A percentile compares a stretch with the other conserved stretches of the same genome.
phyloP scores from a whole-genome alignment of 2,329 filamentous ascomycete genomes.

The Cladosporium colombiae region DNA sequence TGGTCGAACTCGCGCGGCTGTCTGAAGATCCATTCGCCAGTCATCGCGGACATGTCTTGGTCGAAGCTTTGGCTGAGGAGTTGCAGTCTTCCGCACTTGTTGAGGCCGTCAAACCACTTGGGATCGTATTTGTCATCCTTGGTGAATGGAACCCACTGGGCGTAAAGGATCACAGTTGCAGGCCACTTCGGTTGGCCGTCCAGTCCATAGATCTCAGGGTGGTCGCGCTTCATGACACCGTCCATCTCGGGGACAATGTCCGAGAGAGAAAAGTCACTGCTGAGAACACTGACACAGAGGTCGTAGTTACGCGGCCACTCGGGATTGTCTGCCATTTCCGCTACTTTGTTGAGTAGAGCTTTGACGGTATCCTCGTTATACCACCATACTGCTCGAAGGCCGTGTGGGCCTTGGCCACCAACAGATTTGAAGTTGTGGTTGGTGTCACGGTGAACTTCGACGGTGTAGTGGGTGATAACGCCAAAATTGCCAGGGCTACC shows the following conservation, averaged over 20 bases:
- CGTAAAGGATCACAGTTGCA: slow-evolving; percentile 48
- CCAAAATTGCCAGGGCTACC: slow-evolving; percentile 40
- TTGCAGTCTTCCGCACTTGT: slow-evolving; percentile 35
- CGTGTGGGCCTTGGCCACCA: slow-evolving; percentile 39
- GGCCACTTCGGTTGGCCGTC: slow-evolving; percentile 43
- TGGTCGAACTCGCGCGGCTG: slow-evolving; percentile 51
- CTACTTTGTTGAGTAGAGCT: slow-evolving; percentile 43
- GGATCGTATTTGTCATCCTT: slow-evolving; percentile 38
- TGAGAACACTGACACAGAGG: slow-evolving; percentile 51
- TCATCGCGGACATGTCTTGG: slow-evolving; percentile 50
- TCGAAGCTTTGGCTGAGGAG: slow-evolving; percentile 28
- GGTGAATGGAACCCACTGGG: slow-evolving; percentile 50
- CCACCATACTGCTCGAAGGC: slow-evolving; percentile 46
- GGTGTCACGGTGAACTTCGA: slow-evolving; percentile 43
- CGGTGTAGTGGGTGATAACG: slow-evolving; percentile 37
- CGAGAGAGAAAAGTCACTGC: slow-evolving; percentile 42
- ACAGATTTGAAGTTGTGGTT: slow-evolving; percentile 34
- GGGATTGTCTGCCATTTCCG: slow-evolving; percentile 48
- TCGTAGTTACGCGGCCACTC: slow-evolving; percentile 51
- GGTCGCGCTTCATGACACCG: slow-evolving; percentile 39
- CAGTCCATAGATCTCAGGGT: slow-evolving; percentile 43
- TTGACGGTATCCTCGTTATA: slow-evolving; percentile 45
- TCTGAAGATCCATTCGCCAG: slow-evolving; percentile 50
- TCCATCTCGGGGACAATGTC: slow-evolving; percentile 43
- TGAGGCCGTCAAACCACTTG: slow-evolving; percentile 44